These are phyloP conservation scores for Daldinia sp. DNA, from an alignment of 2,329 filamentous ascomycete species.

Conservation along the genomic window DNA sequence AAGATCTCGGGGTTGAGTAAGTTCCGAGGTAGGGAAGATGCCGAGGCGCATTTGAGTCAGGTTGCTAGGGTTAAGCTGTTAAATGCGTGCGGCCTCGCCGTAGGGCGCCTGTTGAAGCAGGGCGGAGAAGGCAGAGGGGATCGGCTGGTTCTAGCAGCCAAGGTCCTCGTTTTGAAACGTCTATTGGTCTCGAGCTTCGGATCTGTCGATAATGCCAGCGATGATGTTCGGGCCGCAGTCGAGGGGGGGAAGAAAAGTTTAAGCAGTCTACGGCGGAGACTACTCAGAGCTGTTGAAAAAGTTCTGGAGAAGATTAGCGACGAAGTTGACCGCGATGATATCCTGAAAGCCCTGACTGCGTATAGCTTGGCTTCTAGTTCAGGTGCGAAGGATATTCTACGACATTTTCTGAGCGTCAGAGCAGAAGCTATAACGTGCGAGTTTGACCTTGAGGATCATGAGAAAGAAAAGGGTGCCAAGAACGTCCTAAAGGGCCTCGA, in stretches of 20 bases:
- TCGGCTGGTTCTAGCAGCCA: constrained; percentile 70
- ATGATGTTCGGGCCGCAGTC: constrained; percentile 57
- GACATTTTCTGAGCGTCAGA: constrained; percentile 81
- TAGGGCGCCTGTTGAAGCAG: constrained; percentile 62
- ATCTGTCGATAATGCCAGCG: constrained; percentile 56
- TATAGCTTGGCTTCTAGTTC: constrained; percentile 86
- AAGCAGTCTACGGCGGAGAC: constrained; percentile 69
- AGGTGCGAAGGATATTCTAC: constrained; percentile 80
- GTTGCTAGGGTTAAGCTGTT: constrained; percentile 64
- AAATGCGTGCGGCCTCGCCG: constrained; percentile 63
- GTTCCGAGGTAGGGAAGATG: constrained; percentile 55
- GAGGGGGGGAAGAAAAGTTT: constrained; percentile 74
- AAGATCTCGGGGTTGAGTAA: constrained; percentile 70
- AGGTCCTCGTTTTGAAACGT: constrained; percentile 80
- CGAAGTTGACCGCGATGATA: constrained; percentile 59
- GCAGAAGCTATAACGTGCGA: constrained; percentile 74
- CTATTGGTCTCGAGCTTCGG: constrained; percentile 80
- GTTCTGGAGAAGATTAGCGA: constrained; percentile 73
- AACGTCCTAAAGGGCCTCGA: constrained; percentile 74
- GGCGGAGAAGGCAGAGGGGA: constrained; percentile 58
- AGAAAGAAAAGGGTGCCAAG: constrained; percentile 56
- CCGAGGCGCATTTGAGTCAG: constrained; percentile 44
- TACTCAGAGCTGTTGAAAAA: constrained; percentile 77
- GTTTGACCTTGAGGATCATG: constrained; percentile 64
- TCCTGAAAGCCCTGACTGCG: constrained; percentile 82